phyloP scores from a whole-genome alignment of 2,329 filamentous ascomycete species.

The Xylariaceae sp. region DNA sequence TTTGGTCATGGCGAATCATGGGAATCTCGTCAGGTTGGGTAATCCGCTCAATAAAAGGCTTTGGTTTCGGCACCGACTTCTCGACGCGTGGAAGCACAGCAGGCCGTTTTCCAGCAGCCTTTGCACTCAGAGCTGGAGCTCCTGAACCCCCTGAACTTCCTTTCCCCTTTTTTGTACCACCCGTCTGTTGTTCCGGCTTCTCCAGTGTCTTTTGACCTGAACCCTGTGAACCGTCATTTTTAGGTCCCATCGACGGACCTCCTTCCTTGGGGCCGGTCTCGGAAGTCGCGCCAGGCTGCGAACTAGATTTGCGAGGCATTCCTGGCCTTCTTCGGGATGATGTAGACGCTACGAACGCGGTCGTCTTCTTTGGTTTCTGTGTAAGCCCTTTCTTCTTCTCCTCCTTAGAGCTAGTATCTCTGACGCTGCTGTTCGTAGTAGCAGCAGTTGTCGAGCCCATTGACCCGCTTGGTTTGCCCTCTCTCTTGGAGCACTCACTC shows the following conservation, averaged over 20 bases:
- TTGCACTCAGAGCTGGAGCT: conserved; percentile 34
- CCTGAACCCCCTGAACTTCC: conserved; percentile 4
- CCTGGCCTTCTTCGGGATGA: conserved; percentile 43
- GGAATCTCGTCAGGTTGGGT: conserved; percentile 2
- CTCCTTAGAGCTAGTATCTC: conserved; percentile 25
- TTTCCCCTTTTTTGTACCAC: conserved; percentile 15
- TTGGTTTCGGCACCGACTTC: conserved; percentile 13
- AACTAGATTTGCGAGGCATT: conserved; percentile 43
- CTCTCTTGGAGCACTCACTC: no score
- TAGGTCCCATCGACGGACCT: conserved; percentile 24
- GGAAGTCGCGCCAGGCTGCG: conserved; percentile 38
- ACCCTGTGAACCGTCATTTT: conserved; percentile 21
- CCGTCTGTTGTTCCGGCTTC: conserved; percentile 16
- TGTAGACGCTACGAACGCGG: conserved; percentile 41
- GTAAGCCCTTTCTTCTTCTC: conserved; percentile 23
- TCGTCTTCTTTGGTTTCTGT: conserved; percentile 30
- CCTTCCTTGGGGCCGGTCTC: conserved; percentile 30
- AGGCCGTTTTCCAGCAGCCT: conserved; percentile 47
- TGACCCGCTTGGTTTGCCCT: conserved; percentile 30
- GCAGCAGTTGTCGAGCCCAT: conserved; percentile 38
- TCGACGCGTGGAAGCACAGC: conserved; percentile 20
- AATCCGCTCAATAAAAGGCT: background rate
- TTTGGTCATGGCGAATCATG: background rate
- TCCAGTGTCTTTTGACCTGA: conserved; percentile 30
- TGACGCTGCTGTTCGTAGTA: conserved; percentile 27